Evolutionary conservation across 2,329 filamentous ascomycete species (phyloP), one percentile per base, ranked within the genome.

Genomic region (Beauveria brongniartii): DNA sequence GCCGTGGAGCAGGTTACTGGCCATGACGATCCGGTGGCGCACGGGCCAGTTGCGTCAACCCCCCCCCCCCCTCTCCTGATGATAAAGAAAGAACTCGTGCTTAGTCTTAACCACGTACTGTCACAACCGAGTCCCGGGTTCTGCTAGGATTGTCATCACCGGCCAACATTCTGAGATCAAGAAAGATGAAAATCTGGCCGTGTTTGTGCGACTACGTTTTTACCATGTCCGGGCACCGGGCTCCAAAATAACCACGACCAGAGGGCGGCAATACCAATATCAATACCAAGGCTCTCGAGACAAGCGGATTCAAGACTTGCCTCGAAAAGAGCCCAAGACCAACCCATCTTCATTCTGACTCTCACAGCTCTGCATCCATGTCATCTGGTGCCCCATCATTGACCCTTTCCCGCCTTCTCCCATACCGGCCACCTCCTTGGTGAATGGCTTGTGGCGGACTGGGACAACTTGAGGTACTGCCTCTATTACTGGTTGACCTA

Each of bases 381-480:
- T 16, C 22, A 14, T 18, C 16, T 30, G 30, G 22, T 16, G 16
- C 51, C 30, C 22, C 37, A 20, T 22, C 22, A 34, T 26, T 18
- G 30, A 24, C 20, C 22, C 18, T 30, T 43, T 57, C 28, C 10
- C 16, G n/a, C 55, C 37, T 16, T 24, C 24, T 26, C 12, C 20
- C 22, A 56, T 61, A 55, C 3, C n/a, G 12, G 8, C 43, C 61
- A 9, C 60, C 62, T 52, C 63, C 63, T 61, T 67, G 64, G 37
- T 67, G 66, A 40, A 65, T 57, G 18, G 61, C 44, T 47, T 24
- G 59, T 58, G 64, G 65, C 28, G 62, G 62, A 7, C 47, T 26
- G 16, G 59, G 59, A 14, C 20, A 50, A 12, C 47, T 51, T 8
- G 26, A 53, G 9, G 14, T 26, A 20, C 37, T 51, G 18, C n/a